Conservation (phyloP, 2,329 filamentous ascomycete species). For the Colletotrichum shisoi region DNA sequence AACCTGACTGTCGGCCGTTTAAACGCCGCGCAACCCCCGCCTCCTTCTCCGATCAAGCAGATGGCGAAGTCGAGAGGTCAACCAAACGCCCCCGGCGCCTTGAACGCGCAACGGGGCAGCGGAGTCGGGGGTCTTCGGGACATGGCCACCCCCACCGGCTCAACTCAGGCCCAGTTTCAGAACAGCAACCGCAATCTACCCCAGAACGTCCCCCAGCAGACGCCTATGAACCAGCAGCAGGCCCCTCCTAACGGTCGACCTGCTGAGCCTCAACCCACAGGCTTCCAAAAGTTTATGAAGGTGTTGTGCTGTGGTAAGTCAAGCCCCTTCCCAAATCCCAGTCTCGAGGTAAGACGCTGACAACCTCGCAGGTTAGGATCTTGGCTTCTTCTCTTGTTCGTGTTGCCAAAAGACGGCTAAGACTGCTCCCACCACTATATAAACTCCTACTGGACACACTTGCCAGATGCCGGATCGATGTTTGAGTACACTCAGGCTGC, state of each 20-base stretch:
- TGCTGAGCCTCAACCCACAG: slow-evolving; percentile 76
- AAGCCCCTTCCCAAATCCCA: background rate
- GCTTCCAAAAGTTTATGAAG: slow-evolving; percentile 93
- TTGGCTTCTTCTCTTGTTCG: slow-evolving; percentile 30
- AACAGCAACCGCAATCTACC: slow-evolving; percentile 90
- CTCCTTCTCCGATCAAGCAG: slow-evolving; percentile 84
- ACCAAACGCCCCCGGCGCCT: slow-evolving; percentile 78
- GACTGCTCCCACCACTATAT: slow-evolving; percentile 32
- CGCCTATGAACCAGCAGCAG: slow-evolving; percentile 62
- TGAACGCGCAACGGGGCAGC: slow-evolving; percentile 78
- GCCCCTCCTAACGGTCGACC: slow-evolving; percentile 63
- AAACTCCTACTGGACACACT: slow-evolving; percentile 32
- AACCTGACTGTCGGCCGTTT: slow-evolving; percentile 83
- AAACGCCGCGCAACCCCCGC: slow-evolving; percentile 91
- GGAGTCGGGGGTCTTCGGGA: slow-evolving; percentile 76
- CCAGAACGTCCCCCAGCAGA: slow-evolving; percentile 68
- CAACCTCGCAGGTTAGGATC: slow-evolving; percentile 28
- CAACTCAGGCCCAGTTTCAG: slow-evolving; percentile 95
- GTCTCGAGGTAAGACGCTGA: slow-evolving; percentile 9
- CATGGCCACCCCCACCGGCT: slow-evolving; percentile 83
- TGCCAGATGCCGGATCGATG: slow-evolving; percentile 34
- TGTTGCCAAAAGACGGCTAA: slow-evolving; percentile 31
- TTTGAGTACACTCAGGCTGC: slow-evolving; percentile 28
- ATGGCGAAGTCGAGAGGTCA: slow-evolving; percentile 77
- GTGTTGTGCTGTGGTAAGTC: slow-evolving; percentile 80